Conservation (phyloP, 192 early-diverging fungal genomes). For the Pecoramyces ruminantium region DNA sequence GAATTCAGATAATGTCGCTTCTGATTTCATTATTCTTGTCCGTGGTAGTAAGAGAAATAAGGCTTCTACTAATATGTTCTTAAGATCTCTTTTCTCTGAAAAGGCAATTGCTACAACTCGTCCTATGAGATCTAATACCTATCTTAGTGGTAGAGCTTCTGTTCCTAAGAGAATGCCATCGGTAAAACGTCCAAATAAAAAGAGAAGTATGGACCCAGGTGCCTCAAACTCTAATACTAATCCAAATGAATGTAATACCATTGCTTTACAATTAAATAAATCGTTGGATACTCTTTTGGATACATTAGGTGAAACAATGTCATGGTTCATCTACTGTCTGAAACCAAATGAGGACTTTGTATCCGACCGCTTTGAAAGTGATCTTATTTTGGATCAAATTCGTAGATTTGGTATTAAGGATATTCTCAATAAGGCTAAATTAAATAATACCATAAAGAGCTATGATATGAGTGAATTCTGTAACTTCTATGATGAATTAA, state of each 20-base stretch:
- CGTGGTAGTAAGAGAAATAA: conserved; percentile 20
- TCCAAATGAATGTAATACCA: conserved; percentile 51
- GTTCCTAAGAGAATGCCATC: neutral
- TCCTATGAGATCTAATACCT: neutral
- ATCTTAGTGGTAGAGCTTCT: neutral
- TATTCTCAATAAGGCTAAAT: neutral
- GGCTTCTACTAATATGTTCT: neutral
- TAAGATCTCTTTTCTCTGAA: neutral
- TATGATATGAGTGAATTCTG: neutral
- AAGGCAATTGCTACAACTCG: neutral
- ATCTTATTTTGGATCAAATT: neutral
- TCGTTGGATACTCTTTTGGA: conserved; percentile 23
- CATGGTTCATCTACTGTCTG: conserved; percentile 65
- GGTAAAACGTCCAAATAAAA: neutral
- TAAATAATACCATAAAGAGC: neutral
- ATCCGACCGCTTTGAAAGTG: neutral
- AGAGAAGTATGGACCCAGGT: conserved; percentile 8
- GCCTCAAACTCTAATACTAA: conserved; percentile 39
- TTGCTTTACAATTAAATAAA: conserved; percentile 25
- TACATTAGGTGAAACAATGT: conserved; percentile 25
- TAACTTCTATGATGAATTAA: neutral
- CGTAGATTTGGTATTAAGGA: neutral
- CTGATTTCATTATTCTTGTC: conserved; percentile 75
- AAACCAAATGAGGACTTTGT: neutral
- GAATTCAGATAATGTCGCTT: conserved; percentile 58